A percentile compares a stretch with the other conserved stretches of the same genome.
These are phyloP conservation scores for Moesziomyces sp. DNA, from an alignment of 1,284 basidiomycete species.

Conservation along the genomic window DNA sequence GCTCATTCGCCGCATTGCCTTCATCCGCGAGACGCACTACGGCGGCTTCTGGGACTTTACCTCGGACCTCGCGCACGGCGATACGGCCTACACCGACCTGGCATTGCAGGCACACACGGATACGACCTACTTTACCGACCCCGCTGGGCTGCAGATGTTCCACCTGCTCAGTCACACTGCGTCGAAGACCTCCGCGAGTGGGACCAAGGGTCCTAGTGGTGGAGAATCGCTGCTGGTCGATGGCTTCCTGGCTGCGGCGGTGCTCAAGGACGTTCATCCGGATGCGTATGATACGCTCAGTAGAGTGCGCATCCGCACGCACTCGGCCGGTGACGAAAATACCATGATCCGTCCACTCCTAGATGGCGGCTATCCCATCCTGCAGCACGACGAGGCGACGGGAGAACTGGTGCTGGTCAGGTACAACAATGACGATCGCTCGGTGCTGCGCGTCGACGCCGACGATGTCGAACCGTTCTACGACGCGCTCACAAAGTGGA, in stretches of 20 bases:
- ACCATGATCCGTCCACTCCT: constrained; percentile 58
- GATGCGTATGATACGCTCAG: constrained; percentile 80
- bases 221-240: constrained; percentile 91
- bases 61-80: constrained; percentile 87
- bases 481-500: constrained; percentile 79
- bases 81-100: constrained; percentile 82
- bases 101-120: constrained; percentile 92
- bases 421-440: constrained; percentile 94
- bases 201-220: constrained; percentile 75
- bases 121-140: constrained; percentile 78
- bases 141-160: constrained; percentile 92
- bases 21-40: constrained; percentile 95
- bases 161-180: constrained; percentile 78
- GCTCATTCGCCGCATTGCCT: constrained; percentile 80
- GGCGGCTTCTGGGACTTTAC: constrained; percentile 95
- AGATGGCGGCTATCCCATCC: constrained; percentile 55
- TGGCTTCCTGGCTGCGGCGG: constrained; percentile 88
- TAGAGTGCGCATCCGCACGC: constrained; percentile 78
- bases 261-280: constrained; percentile 80
- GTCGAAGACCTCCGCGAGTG: neutral
- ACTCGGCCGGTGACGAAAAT: constrained; percentile 75
- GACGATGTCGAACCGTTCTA: constrained; percentile 73
- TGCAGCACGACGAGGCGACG: constrained; percentile 71
- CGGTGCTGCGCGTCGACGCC: constrained; percentile 31
- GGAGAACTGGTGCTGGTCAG: constrained; percentile 81